A percentile compares a stretch with the other conserved stretches of the same genome.
phyloP scores from a whole-genome alignment of 192 early-diverging fungal species.

The Entomortierella parvispora region DNA sequence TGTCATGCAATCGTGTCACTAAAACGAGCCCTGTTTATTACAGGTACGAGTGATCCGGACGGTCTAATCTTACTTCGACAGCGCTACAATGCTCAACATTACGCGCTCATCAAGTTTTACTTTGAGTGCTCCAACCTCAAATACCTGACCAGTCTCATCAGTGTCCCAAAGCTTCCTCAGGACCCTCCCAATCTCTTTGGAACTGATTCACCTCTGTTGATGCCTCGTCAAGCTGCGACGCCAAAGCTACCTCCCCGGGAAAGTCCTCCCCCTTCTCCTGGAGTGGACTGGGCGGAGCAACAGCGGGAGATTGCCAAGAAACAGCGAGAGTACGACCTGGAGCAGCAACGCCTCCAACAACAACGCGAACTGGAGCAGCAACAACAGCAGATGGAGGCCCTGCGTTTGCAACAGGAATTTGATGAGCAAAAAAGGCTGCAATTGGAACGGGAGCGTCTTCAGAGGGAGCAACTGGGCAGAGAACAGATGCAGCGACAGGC shows the following conservation, averaged over 20 bases:
- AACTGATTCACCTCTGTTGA: slow-evolving; percentile 61
- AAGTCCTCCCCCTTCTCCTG: slow-evolving; percentile 11
- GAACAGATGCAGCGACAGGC: slow-evolving; percentile 85
- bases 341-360: slow-evolving; percentile 70
- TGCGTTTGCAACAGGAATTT: slow-evolving; percentile 75
- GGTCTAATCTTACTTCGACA: slow-evolving; percentile 87
- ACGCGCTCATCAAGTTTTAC: slow-evolving; percentile 89
- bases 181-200: slow-evolving; percentile 87
- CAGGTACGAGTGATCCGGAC: slow-evolving; percentile 76
- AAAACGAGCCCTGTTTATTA: neutral
- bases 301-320: slow-evolving; percentile 70
- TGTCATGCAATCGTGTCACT: neutral
- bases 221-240: slow-evolving; percentile 23
- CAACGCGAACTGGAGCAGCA: slow-evolving; percentile 64
- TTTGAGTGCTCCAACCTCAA: slow-evolving; percentile 84
- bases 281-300: slow-evolving; percentile 61
- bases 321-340: slow-evolving; percentile 61
- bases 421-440: slow-evolving; percentile 81
- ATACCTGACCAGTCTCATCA: slow-evolving; percentile 90
- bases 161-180: slow-evolving; percentile 80
- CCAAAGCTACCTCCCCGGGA: slow-evolving; percentile 51
- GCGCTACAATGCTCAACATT: slow-evolving; percentile 86
- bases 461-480: slow-evolving; percentile 76
- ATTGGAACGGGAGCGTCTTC: slow-evolving; percentile 70
- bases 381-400: slow-evolving; percentile 57